Base-by-base conservation (phyloP, 2,329 filamentous ascomycete genomes). In the Lecanosticta acicola region DNA sequence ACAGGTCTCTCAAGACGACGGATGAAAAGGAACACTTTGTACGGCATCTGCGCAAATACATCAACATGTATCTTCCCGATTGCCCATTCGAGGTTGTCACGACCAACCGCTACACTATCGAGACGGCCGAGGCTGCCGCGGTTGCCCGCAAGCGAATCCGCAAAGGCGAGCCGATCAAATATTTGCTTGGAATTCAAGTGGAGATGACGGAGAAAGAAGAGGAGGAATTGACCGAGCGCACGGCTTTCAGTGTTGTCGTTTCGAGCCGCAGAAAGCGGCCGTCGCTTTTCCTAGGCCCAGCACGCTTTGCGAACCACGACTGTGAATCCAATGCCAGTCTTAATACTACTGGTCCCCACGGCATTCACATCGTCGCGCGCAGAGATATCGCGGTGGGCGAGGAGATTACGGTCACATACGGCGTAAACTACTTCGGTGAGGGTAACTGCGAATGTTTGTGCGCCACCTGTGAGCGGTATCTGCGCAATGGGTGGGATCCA, bases 241-340 rank as follows among this genome's bases (percentile, higher is more conserved):
- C 91, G 62, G 93, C 98, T 64, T 98, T 98, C 66, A 96, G 90
- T 65, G 90, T 98, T 53, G 90, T 98, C 24, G 86, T 96, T 62
- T 95, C 90, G 51, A 91, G 88, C 55, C 79, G 93, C 48, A 91
- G 86, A 68, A 96, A 94, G 69, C 84, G 84, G 50, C 85, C 90
- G 21, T 94, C 87, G 41, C 73, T 98, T 34, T 97, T 98, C 64
- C 83, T 98, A 64, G 93, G 93, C 0, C 94, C 93, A 5, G 93
- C 93, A 26, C 83, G 93, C 41, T 97, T 98, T 66, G 89, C 93
- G 19, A 98, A 98, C 63, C 93, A 98, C 68, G 93, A 98, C 66
- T 98, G 93, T 69, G 79, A 85, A 56, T 88, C 93, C 24, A 98
- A 97, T 70, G 90, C 90, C 7, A 80, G 83, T 61, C 77, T 98